Evolutionary conservation across 108 stramenopile genomes (phyloP), one percentile per base, ranked within the genome.

Genomic region (Pseudonitzschia pungens): DNA sequence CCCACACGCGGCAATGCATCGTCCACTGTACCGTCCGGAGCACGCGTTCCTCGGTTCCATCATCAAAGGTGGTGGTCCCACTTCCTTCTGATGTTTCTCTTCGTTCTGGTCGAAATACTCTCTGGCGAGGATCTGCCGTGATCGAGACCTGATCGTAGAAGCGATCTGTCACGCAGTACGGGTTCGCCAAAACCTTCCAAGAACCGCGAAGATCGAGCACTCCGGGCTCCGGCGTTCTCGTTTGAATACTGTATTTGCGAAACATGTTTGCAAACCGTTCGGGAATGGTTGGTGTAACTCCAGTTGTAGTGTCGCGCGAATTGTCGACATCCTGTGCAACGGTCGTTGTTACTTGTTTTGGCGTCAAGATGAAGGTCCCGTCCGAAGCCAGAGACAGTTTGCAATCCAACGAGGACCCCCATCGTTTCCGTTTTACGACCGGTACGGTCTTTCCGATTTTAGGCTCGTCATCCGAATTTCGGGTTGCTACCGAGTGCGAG

Each of bases 81-180:
- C 45, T 15, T 26, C 43, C 32, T 65, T 24, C 21, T 70, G 52
- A 55, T 42, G 50, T 36, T n/a, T 11, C 33, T 26, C 28, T 15
- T 26, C 26, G 20, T 65, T 12, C 21, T 77, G 52, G 31, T 42
- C 48, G 24, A 1, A 9, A 42, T 54, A 54, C 44, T 4, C 28
- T 56, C 20, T 45, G 75, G 21, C 90, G 79, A 36, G 86, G 80
- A 72, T 86, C 78, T 26, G 89, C 85, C 60, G 77, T 57, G 32
- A 92, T 79, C 22, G 70, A 73, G 27, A 92, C 50, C 67, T 85
- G 74, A 69, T 92, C 92, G 41, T 84, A 92, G 24, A 79, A 84
- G 6, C 92, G 79, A 79, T 92, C 92, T n/a, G 92, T 92, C 40
- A 87, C 76, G 59, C 92, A 92, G 58, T 92, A 92, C 1, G 92